Base-by-base conservation (phyloP, 2,329 filamentous ascomycete genomes). In the Ambrosiella xylebori region DNA sequence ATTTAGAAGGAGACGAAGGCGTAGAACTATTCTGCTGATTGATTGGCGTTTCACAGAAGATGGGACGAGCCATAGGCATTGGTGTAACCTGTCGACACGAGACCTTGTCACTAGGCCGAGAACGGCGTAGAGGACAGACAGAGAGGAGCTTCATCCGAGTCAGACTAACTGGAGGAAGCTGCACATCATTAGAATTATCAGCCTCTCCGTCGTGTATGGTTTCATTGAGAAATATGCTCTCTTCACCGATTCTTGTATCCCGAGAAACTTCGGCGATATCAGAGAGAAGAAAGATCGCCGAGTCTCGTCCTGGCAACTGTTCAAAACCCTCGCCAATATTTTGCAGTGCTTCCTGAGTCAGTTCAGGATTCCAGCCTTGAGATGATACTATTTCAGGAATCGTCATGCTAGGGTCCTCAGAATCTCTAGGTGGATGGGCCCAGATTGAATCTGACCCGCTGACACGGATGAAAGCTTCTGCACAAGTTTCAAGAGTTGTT, bases 401-500 rank as follows among this genome's bases (percentile, higher is more conserved):
- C 5, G 68, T 66, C 63, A 76, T 71, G 58, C 72, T 69, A 47
- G 73, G 67, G 13, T 66, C 66, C 3, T 75, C 75, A 7, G 38
- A 37, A 7, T 40, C 36, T 7, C n/a, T 38, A 11, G 36, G 35
- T 27, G 50, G 38, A 17, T 54, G 54, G 7, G 75, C 78, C 78
- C 77, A 81, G 19, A 69, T 67, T 0, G 79, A 81, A 7, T 68
- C 61, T 0, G 70, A 64, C 62, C 76, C 74, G 58, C 75, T 71
- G 41, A 74, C 68, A 57, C 72, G 74, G 51, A 83, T 71, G 11
- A 71, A 68, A 7, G 77, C 79, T 2, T 70, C 75, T 4, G 71
- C 75, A 12, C 70, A 72, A 3, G 80, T 83, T 62, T 78, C 72
- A 19, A 82, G 65, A 12, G 65, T 71, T 38, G 77, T 83, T 7